Evolutionary conservation across 805 yeast species (phyloP).

Genomic region (Metschnikowia lachancei): DNA sequence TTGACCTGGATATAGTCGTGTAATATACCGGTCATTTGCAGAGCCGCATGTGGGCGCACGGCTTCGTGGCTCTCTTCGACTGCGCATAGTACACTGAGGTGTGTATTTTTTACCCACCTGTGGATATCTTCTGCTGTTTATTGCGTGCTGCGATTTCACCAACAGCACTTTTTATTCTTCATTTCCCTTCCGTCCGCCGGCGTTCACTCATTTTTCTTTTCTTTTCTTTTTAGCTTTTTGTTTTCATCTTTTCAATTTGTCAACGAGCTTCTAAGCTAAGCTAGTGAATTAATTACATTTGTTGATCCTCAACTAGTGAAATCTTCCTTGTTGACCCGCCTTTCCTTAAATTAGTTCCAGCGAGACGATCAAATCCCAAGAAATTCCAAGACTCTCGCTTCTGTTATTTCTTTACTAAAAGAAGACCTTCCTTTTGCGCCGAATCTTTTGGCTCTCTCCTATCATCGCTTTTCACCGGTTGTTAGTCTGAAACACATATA

Average conservation of each 20-base stretch:
- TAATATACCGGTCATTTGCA: neutral
- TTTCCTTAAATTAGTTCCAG: too few species aligned
- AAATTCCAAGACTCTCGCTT: too few species aligned
- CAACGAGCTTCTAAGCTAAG: too few species aligned
- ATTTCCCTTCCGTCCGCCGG: neutral
- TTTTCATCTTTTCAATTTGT: too few species aligned
- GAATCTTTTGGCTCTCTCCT: neutral
- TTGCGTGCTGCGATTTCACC: neutral
- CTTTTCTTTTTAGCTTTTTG: too few species aligned
- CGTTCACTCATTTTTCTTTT: neutral
- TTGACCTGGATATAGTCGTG: neutral
- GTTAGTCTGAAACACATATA: neutral
- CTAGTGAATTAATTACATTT: too few species aligned
- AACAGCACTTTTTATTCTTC: neutral
- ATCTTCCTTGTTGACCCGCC: too few species aligned
- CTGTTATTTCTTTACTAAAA: neutral
- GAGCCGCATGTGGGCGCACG: conserved; percentile 1
- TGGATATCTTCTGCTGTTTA: neutral
- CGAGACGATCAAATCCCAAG: too few species aligned
- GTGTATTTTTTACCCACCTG: neutral
- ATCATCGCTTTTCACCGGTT: neutral
- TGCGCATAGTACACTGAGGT: conserved; percentile 7
- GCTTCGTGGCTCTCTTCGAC: neutral
- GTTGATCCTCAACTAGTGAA: too few species aligned
- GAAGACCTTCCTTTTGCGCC: too few species aligned